Conservation (phyloP, 2,329 filamentous ascomycete genomes). For the Periconia digitata region DNA sequence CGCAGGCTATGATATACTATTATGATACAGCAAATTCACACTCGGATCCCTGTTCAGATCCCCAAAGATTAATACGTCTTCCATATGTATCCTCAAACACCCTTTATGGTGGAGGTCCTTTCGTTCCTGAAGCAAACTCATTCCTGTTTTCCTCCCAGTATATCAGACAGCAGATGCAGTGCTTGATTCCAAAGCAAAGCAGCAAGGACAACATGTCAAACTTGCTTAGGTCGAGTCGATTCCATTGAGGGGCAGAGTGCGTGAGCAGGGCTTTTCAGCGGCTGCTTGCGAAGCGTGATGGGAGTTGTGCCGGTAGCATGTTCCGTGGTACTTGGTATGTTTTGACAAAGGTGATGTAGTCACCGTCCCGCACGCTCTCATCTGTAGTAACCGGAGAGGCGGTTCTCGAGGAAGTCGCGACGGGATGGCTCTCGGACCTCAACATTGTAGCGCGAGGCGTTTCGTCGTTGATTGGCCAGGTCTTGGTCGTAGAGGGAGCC, state of each 20-base stretch:
- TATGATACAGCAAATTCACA: neutral
- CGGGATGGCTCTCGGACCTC: constrained; percentile 45
- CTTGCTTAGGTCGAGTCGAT: constrained; percentile 24
- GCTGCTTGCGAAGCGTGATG: constrained; percentile 14
- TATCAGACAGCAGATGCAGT: constrained; percentile 28
- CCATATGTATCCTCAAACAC: constrained; percentile 22
- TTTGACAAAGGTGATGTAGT: constrained; percentile 8
- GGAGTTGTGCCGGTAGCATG: constrained; percentile 3
- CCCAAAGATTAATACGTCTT: neutral
- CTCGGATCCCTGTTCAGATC: neutral
- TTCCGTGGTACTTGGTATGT: neutral
- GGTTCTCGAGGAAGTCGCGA: constrained; percentile 40
- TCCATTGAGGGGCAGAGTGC: constrained; percentile 15
- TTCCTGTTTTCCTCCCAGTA: constrained; percentile 15
- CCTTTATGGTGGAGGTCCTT: constrained; percentile 20
- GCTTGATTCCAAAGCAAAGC: constrained; percentile 27
- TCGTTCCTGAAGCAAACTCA: neutral
- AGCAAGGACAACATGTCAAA: constrained; percentile 23
- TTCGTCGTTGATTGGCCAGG: constrained; percentile 36
- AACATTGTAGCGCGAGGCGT: constrained; percentile 42
- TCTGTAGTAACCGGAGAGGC: constrained; percentile 43
- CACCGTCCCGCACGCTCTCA: constrained; percentile 23
- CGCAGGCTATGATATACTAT: too few species aligned
- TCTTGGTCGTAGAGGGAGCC: constrained; percentile 47
- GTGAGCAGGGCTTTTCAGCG: constrained; percentile 25